Base-by-base conservation (phyloP, 169 alveolate species). In the Eimeria necatrix region DNA sequence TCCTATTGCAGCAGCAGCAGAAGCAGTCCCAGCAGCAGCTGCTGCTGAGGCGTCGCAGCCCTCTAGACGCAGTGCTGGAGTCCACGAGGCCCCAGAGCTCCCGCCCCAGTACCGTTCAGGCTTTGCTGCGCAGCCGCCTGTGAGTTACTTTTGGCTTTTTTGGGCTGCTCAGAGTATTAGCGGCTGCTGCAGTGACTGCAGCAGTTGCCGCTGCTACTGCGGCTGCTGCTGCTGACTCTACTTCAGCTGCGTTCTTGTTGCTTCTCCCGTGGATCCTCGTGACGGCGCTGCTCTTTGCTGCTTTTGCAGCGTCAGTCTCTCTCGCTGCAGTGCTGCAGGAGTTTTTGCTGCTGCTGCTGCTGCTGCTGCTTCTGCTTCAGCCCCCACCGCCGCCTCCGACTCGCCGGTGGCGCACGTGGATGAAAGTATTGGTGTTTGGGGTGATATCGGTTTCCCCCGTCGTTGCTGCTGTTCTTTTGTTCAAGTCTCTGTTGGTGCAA, bases 401-500 rank as follows among this genome's bases (percentile, higher is more conserved):
- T 18, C 90, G 73, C 18, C 90, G 90, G 5, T 81, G 90, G 90
- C 52, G 73, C 46, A 32, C 73, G 71, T 81, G 90, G 90, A 12
- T 53, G 90, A 81, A 81, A 51, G 90, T 81, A 24, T 60, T 24
- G 22, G 51, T 81, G n/a, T 81, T 81, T 24, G 90, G 46, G 24
- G 71, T 6, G 32, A 24, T 81, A 4, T 81, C 90, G 5, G 71
- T 52, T 18, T 81, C 90, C 52, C 90, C 90, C 52, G 22, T 81
- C n/a, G 53, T 52, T n/a, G 73, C 52, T 52, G 90, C 90, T 49
- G 52, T 71, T 7, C n/a, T 81, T 14, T 6, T 81, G 6, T 81
- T 81, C 52, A 81, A 81, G 73, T 81, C 90, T 68, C 90, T 81
- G 73, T 41, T 81, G 90, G 71, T 5, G 90, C 71, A 81, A 71